Conservation (phyloP, 2,329 filamentous ascomycete genomes). For the Simplicillium sp. region DNA sequence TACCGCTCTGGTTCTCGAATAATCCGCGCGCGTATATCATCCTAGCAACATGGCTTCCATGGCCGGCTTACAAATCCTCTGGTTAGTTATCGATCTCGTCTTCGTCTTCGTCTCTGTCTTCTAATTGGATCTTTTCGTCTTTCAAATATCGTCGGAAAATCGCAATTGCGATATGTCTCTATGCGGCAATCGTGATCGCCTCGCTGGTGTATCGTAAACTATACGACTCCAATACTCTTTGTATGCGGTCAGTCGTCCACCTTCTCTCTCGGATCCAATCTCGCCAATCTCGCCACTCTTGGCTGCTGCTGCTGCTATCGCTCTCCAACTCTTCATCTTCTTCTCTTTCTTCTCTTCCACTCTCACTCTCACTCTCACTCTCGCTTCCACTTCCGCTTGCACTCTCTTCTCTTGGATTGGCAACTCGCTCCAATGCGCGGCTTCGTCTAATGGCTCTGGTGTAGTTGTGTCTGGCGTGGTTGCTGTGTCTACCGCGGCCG, state of each 20-base stretch:
- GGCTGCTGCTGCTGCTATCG: background rate
- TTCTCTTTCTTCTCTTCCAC: too few relatives aligned
- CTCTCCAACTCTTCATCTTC: too few relatives aligned
- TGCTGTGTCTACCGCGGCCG: background rate
- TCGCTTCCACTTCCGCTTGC: too few relatives aligned
- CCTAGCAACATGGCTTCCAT: conserved; percentile 5
- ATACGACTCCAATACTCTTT: conserved; percentile 2
- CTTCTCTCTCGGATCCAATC: background rate
- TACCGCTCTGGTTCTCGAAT: conserved; percentile 2
- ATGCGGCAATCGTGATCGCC: background rate
- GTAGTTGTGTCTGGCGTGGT: background rate
- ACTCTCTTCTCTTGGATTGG: too few relatives aligned
- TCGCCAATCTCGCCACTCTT: background rate
- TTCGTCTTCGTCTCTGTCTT: background rate
- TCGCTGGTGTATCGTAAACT: conserved; percentile 3
- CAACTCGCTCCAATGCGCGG: too few relatives aligned
- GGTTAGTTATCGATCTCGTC: conserved; percentile 1
- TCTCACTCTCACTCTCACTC: too few relatives aligned
- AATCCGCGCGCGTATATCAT: conserved; percentile 7
- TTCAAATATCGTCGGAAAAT: conserved; percentile 5
- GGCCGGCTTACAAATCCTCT: conserved; percentile 6
- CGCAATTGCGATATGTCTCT: background rate
- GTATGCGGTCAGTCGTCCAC: conserved; percentile 6
- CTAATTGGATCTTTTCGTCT: background rate
- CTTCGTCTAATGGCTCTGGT: too few relatives aligned